Conservation (phyloP, 2,329 filamentous ascomycete species). For the Trichoderma cornu-damae region DNA sequence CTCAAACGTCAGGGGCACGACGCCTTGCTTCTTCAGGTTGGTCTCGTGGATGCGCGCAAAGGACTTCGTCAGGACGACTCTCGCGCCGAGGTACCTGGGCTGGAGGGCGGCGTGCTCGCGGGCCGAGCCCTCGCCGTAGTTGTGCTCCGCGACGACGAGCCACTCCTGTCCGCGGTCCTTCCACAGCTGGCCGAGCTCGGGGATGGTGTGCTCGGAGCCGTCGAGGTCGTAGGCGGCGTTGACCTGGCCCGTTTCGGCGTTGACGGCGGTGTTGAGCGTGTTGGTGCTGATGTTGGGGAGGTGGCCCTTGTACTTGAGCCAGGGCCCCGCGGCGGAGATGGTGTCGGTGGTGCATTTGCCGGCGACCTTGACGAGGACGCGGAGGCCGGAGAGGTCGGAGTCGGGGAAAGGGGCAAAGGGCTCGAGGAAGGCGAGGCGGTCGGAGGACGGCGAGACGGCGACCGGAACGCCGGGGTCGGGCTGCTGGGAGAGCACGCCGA, state of each 20-base stretch:
- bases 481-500: conserved; percentile 66
- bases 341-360: conserved; percentile 99
- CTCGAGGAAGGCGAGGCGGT: conserved; percentile 83
- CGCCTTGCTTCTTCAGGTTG: conserved; percentile 94
- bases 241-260: conserved; percentile 86
- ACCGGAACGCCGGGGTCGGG: conserved; percentile 68
- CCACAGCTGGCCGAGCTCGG: conserved; percentile 81
- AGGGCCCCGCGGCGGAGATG: conserved; percentile 92
- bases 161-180: conserved; percentile 69
- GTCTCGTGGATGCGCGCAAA: conserved; percentile 94
- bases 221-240: conserved; percentile 87
- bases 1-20: conserved; percentile 87
- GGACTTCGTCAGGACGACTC: conserved; percentile 77
- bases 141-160: conserved; percentile 95
- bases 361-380: conserved; percentile 90
- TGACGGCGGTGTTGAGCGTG: conserved; percentile 91
- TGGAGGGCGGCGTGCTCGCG: conserved; percentile 87
- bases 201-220: conserved; percentile 70
- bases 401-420: conserved; percentile 81
- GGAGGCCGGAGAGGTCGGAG: conserved; percentile 68
- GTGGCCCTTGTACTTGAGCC: conserved; percentile 99
- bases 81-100: conserved; percentile 81
- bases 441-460: conserved; percentile 78
- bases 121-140: conserved; percentile 89
- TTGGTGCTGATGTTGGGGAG: conserved; percentile 97